A percentile compares a stretch with the other conserved stretches of the same genome.
Evolutionary conservation across 495 filamentous ascomycete species (phyloP).

Genomic region (Usnea hakonensis): DNA sequence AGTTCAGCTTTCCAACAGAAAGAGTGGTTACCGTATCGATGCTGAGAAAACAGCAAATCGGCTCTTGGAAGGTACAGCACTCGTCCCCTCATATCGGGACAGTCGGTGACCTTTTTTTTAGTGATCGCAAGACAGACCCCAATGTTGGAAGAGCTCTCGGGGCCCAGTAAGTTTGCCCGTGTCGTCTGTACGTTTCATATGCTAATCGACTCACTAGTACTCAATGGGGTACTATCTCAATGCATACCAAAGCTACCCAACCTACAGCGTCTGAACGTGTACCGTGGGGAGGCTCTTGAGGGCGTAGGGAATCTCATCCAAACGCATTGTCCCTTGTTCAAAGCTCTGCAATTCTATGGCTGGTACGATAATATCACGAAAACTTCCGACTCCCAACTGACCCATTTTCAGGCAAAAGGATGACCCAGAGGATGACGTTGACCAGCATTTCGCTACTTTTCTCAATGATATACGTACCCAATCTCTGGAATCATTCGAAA

Average conservation of each 20-base stretch:
- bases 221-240: conserved; percentile 27
- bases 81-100: neutral
- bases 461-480: conserved; percentile 49
- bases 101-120: conserved; percentile 17
- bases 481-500: conserved; percentile 51
- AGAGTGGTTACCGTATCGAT: conserved; percentile 13
- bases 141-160: conserved; percentile 45
- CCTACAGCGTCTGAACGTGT: conserved; percentile 46
- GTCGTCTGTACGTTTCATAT: conserved; percentile 27
- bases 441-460: conserved; percentile 50
- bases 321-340: conserved; percentile 53
- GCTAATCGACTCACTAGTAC: conserved; percentile 11
- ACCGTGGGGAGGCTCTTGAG: conserved; percentile 49
- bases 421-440: conserved; percentile 39
- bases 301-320: conserved; percentile 46
- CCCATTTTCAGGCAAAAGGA: conserved; percentile 24
- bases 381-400: neutral
- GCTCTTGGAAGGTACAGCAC: conserved; percentile 33
- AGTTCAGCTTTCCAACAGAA: conserved; percentile 11
- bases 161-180: conserved; percentile 33
- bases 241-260: conserved; percentile 41
- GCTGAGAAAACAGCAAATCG: conserved; percentile 29
- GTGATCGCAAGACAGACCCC: conserved; percentile 43
- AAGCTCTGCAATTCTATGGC: conserved; percentile 48
- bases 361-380: conserved; percentile 31